Percentiles rank a stretch among this genome's conserved stretches.
Evolutionary conservation across 371 early-diverging fungal species (phyloP).

Genomic region (Mortierella sp.): DNA sequence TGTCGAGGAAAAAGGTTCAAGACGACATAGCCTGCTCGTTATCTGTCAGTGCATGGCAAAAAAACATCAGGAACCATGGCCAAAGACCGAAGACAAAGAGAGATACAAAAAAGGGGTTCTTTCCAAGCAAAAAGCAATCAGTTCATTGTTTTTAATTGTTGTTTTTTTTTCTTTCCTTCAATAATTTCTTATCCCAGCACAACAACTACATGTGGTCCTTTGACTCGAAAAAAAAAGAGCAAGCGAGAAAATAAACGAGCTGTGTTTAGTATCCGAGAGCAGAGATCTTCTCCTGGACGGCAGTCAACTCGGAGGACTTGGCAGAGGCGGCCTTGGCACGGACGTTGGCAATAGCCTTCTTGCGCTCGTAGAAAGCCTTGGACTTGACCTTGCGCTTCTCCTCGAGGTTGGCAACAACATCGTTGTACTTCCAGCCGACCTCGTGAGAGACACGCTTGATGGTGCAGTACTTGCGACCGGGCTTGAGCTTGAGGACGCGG

Average conservation of each 20-base stretch:
- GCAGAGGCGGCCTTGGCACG: conserved; percentile 72
- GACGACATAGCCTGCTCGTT: background rate
- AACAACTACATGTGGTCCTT: conserved; percentile 17
- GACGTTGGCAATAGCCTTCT: conserved; percentile 78
- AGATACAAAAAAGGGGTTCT: background rate
- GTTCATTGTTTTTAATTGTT: conserved; percentile 30
- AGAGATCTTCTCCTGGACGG: conserved; percentile 69
- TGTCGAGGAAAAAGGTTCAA: background rate
- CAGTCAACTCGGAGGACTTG: conserved; percentile 67
- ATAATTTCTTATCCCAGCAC: conserved; percentile 22
- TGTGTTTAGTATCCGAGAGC: conserved; percentile 72
- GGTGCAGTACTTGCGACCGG: conserved; percentile 97
- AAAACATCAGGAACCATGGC: background rate
- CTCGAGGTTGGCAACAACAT: conserved; percentile 95
- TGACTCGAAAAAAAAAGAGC: conserved; percentile 22
- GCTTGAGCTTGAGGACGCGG: conserved; percentile 96
- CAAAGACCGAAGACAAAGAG: background rate
- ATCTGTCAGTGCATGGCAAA: background rate
- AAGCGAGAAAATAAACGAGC: conserved; percentile 9
- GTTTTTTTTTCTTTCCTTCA: conserved; percentile 23
- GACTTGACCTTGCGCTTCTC: conserved; percentile 97
- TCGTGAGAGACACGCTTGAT: conserved; percentile 95
- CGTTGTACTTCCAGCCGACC: conserved; percentile 99
- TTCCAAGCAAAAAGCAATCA: conserved; percentile 38
- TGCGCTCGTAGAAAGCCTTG: conserved; percentile 94